Percentiles rank a stretch among this genome's conserved stretches.
Evolutionary conservation across 306 rosid species (phyloP).

Genomic region (Cucumis hystrix): DNA sequence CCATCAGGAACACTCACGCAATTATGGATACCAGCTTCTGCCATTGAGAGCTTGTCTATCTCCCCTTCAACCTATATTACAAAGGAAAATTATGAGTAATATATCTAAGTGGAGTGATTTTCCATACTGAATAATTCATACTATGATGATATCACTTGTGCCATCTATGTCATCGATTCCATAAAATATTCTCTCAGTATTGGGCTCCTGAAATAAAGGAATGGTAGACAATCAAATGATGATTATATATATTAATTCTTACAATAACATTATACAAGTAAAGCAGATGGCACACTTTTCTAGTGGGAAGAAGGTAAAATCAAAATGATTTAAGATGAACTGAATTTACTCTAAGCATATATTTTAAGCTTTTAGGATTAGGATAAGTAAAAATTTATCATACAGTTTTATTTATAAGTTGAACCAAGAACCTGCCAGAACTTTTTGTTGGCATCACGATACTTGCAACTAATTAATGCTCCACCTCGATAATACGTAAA

Average conservation of each 20-base stretch:
- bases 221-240: neutral
- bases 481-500: constrained; percentile 58
- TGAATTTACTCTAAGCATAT: neutral
- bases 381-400: neutral
- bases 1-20: constrained; percentile 98
- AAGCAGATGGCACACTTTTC: neutral
- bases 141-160: constrained; percentile 66
- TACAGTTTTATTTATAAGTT: neutral
- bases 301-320: neutral
- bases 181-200: constrained; percentile 79
- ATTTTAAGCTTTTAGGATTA: neutral
- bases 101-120: constrained; percentile 4
- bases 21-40: constrained; percentile 88
- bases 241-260: neutral
- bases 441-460: constrained; percentile 60
- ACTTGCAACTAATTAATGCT: constrained; percentile 72
- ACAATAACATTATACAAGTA: neutral
- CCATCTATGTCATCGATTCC: constrained; percentile 81
- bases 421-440: constrained; percentile 76
- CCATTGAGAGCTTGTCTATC: constrained; percentile 95
- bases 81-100: constrained; percentile 4
- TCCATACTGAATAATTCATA: constrained; percentile 24
- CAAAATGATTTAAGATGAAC: constrained; percentile 2
- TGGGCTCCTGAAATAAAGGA: constrained; percentile 55
- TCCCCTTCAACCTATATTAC: constrained; percentile 85